A percentile compares a stretch with the other conserved stretches of the same genome.
Evolutionary conservation across 768 basidiomycete genomes (phyloP).

Genomic region (Dioszegia hungarica): DNA sequence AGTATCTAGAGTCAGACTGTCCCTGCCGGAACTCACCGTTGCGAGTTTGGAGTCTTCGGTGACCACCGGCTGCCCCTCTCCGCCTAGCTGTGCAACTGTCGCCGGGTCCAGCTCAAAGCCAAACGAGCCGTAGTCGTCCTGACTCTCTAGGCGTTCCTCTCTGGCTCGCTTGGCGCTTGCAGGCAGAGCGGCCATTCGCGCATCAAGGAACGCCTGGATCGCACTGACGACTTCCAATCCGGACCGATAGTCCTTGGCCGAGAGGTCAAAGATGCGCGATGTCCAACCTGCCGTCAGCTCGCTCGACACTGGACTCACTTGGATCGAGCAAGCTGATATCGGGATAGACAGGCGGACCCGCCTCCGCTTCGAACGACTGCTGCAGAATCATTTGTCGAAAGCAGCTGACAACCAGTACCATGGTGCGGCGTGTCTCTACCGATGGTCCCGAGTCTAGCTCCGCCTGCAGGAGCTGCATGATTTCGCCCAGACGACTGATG

Average conservation of each 20-base stretch:
- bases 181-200: slow-evolving; percentile 56
- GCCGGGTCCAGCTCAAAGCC: slow-evolving; percentile 64
- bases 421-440: slow-evolving; percentile 49
- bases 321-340: slow-evolving; percentile 59
- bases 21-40: slow-evolving; percentile 51
- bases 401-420: slow-evolving; percentile 59
- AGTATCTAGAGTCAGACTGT: slow-evolving; percentile 52
- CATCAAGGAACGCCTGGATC: slow-evolving; percentile 61
- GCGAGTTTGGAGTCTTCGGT: slow-evolving; percentile 55
- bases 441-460: slow-evolving; percentile 51
- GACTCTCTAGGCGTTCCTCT: slow-evolving; percentile 45
- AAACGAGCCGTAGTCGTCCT: slow-evolving; percentile 64
- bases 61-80: slow-evolving; percentile 45
- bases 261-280: slow-evolving; percentile 53
- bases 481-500: slow-evolving; percentile 62
- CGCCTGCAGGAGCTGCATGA: slow-evolving; percentile 56
- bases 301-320: slow-evolving; percentile 50
- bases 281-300: slow-evolving; percentile 56
- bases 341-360: slow-evolving; percentile 56
- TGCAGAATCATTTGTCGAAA: slow-evolving; percentile 58
- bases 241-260: slow-evolving; percentile 54
- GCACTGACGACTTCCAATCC: slow-evolving; percentile 59
- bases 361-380: slow-evolving; percentile 42
- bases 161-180: slow-evolving; percentile 42
- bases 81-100: slow-evolving; percentile 58